Conservation (phyloP, 495 filamentous ascomycete genomes). For the Penicillium ucsense region DNA sequence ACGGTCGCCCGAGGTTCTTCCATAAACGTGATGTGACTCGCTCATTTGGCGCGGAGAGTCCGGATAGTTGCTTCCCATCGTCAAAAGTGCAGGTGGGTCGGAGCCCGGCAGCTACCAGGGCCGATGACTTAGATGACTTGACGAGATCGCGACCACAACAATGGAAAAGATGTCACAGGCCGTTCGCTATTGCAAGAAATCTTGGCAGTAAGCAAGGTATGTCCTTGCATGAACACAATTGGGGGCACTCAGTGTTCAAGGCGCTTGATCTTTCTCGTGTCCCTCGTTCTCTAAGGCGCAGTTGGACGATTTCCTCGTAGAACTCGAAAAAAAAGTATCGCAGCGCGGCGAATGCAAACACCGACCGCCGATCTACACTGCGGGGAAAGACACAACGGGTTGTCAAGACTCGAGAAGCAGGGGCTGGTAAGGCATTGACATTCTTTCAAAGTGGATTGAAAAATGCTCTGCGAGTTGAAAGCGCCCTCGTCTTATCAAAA, state of each 20-base stretch:
- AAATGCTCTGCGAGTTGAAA: not conserved
- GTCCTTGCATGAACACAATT: too few relatives aligned
- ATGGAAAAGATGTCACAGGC: too few relatives aligned
- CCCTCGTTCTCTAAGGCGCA: too few relatives aligned
- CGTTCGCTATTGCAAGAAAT: too few relatives aligned
- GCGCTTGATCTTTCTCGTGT: too few relatives aligned
- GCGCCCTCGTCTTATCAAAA: too few relatives aligned
- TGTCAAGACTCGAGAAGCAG: not conserved
- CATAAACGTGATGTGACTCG: not conserved
- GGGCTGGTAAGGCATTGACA: not conserved
- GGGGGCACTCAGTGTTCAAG: too few relatives aligned
- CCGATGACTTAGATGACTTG: slow-evolving; percentile 1
- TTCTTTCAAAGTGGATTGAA: not conserved
- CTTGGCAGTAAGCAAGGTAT: too few relatives aligned
- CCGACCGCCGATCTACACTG: slow-evolving; percentile 13
- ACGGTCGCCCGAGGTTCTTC: not conserved
- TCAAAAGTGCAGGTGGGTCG: slow-evolving; percentile 1
- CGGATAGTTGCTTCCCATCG: slow-evolving; percentile 17
- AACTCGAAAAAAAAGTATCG: not conserved
- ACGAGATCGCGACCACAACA: too few relatives aligned
- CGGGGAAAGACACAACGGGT: not conserved
- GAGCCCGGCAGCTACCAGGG: slow-evolving; percentile 7
- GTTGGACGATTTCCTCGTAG: too few relatives aligned
- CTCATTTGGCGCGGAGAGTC: slow-evolving; percentile 19
- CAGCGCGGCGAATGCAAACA: slow-evolving; percentile 13